Evolutionary conservation across 148 eudicot genomes (phyloP).

Genomic region (Rhododendron kiyosumense): DNA sequence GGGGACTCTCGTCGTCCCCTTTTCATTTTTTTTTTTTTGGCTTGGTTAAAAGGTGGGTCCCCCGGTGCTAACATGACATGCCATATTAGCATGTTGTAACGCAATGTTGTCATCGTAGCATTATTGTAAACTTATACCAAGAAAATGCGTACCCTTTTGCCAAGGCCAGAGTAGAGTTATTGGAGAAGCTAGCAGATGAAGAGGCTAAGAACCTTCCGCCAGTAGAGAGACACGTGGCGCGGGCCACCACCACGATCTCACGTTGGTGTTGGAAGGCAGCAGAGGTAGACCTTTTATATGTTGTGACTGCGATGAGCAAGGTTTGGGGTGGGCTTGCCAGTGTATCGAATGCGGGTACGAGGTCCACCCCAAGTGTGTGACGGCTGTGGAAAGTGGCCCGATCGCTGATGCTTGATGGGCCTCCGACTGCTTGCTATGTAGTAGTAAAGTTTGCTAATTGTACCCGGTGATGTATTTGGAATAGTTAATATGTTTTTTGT

Average conservation of each 20-base stretch:
- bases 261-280: conserved; percentile 48
- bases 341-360: conserved; percentile 75
- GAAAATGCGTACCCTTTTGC: conserved; percentile 71
- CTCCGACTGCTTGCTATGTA: not conserved
- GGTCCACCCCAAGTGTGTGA: conserved; percentile 67
- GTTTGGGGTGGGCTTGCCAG: conserved; percentile 67
- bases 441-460: not conserved
- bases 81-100: too few species aligned
- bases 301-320: conserved; percentile 72
- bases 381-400: conserved; percentile 7
- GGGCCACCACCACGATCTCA: conserved; percentile 58
- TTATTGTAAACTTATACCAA: conserved; percentile 44
- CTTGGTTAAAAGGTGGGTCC: too few species aligned
- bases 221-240: conserved; percentile 30
- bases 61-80: too few species aligned
- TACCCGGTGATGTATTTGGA: not conserved
- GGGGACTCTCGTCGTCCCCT: too few species aligned
- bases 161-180: conserved; percentile 28
- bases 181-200: conserved; percentile 55
- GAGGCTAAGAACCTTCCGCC: conserved; percentile 44
- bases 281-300: conserved; percentile 78
- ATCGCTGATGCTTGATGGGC: not conserved
- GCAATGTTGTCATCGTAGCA: too few species aligned
- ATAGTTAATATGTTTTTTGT: not conserved
- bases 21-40: too few species aligned